phyloP scores from a whole-genome alignment of 1,284 basidiomycete species.

The Papiliotrema flavescens region DNA sequence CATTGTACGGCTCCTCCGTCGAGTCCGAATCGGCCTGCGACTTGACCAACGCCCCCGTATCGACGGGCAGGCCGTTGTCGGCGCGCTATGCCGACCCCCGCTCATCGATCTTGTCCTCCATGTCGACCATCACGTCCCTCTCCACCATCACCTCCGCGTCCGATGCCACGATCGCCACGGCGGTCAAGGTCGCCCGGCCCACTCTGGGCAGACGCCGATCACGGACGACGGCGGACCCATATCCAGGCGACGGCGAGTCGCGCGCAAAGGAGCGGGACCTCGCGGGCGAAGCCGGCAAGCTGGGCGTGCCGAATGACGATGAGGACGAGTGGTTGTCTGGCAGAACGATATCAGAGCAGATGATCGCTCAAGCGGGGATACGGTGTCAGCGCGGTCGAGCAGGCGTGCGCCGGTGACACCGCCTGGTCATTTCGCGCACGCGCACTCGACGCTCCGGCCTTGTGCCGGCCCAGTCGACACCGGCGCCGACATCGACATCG shows the following conservation, averaged over 20 bases:
- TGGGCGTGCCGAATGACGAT: conserved; percentile 1
- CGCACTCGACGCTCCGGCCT: too few relatives aligned
- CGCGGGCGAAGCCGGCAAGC: not conserved
- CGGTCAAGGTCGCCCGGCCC: not conserved
- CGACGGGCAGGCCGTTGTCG: not conserved
- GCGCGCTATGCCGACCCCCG: not conserved
- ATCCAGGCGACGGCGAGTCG: not conserved
- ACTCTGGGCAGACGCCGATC: conserved; percentile 2
- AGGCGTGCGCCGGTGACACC: not conserved
- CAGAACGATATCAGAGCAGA: conserved; percentile 25
- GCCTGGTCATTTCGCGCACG: not conserved
- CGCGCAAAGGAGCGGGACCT: not conserved
- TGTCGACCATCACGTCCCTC: not conserved
- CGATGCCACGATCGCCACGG: conserved; percentile 1
- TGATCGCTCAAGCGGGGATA: conserved; percentile 28
- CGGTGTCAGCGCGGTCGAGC: conserved; percentile 20
- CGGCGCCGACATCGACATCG: too few relatives aligned
- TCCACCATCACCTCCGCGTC: conserved; percentile 6
- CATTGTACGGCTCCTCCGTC: conserved; percentile 16
- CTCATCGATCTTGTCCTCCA: not conserved
- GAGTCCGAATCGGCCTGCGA: not conserved
- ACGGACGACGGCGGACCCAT: not conserved
- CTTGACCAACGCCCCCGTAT: not conserved
- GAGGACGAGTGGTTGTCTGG: conserved; percentile 19
- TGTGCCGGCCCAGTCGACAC: too few relatives aligned